phyloP scores from a whole-genome alignment of 176 grass and related monocot genomes.

The Ananas comosus region DNA sequence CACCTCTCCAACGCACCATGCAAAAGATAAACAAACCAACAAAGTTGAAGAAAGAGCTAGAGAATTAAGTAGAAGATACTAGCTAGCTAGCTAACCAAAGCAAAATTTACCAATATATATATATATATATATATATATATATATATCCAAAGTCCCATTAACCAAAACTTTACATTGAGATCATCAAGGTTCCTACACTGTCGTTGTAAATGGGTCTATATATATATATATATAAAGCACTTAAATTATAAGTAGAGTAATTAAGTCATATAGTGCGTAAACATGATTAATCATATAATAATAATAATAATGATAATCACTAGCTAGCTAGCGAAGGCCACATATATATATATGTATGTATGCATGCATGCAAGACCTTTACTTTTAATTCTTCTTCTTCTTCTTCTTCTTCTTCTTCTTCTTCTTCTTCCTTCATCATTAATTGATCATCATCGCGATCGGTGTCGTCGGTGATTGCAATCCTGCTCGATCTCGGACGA shows the following conservation, averaged over 20 bases:
- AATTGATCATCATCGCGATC: not conserved
- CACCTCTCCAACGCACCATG: no score
- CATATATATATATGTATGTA: no score
- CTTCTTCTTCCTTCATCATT: not conserved
- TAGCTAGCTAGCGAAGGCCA: not conserved
- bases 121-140: not conserved
- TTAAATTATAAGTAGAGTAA: no score
- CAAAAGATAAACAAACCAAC: no score
- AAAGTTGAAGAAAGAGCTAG: no score
- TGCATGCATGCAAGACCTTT: not conserved
- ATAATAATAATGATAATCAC: not conserved
- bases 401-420: not conserved
- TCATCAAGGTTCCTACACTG: not conserved
- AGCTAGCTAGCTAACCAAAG: not conserved
- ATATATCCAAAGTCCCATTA: not conserved
- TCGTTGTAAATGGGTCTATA: not conserved
- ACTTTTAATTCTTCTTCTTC: not conserved
- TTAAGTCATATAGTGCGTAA: no score
- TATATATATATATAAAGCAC: no score
- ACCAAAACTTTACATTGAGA: constrained; percentile 2
- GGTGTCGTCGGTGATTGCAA: not conserved
- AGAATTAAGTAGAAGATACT: not conserved
- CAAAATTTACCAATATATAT: not conserved
- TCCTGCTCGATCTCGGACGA: constrained; percentile 58
- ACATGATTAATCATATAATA: no score